Percentiles rank a stretch among this genome's conserved stretches.
Evolutionary conservation across 352 stramenopile genomes (phyloP).

Genomic region (Phytophthora constricta): DNA sequence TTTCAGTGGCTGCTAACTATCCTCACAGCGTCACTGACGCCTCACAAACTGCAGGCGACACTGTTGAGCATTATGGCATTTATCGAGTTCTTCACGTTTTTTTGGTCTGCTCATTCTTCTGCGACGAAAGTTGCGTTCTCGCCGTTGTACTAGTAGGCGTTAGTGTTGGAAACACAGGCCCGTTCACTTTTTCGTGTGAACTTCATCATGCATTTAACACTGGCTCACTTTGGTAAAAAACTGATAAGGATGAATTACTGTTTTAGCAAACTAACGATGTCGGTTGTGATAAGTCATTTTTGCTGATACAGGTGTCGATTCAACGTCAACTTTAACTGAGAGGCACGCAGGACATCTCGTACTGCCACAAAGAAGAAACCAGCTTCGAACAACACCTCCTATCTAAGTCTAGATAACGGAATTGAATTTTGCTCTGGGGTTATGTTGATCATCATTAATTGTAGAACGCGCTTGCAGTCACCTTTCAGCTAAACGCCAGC

Average conservation of each 20-base stretch:
- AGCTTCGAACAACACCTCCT: neutral
- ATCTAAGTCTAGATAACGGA: neutral
- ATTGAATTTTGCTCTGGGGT: neutral
- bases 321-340: neutral
- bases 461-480: neutral
- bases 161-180: neutral
- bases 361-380: no score
- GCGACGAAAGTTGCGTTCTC: neutral
- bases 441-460: no score
- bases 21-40: neutral
- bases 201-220: neutral
- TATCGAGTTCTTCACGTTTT: neutral
- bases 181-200: neutral
- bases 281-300: neutral
- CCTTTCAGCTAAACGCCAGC: neutral
- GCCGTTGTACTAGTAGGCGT: neutral
- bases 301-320: neutral
- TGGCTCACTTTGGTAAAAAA: neutral
- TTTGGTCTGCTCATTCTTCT: neutral
- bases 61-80: neutral
- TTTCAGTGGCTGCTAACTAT: neutral
- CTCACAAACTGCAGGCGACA: neutral
- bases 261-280: neutral
- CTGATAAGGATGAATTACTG: neutral
- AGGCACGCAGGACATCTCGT: neutral